A percentile compares a stretch with the other conserved stretches of the same genome.
These are phyloP conservation scores for Stemphylium beticola DNA, from an alignment of 2,329 filamentous ascomycete species.

Conservation along the genomic window DNA sequence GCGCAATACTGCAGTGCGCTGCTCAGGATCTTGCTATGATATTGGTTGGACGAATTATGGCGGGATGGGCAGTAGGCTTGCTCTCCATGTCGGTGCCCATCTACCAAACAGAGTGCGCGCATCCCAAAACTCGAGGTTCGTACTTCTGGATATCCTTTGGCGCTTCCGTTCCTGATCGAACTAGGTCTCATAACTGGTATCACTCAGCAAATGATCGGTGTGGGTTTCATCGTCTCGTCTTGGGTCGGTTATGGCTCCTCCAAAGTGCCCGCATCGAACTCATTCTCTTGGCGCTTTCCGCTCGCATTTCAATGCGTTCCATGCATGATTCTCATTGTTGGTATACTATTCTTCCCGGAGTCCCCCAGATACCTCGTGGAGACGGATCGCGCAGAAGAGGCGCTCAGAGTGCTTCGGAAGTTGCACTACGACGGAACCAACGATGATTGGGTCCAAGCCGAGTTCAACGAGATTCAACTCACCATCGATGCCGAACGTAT, in stretches of 20 bases:
- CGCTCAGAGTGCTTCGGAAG: conserved; percentile 51
- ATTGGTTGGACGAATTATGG: conserved; percentile 64
- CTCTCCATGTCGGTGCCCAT: conserved; percentile 67
- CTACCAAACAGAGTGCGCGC: conserved; percentile 68
- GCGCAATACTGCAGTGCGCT: conserved; percentile 64
- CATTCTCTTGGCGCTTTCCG: conserved; percentile 53
- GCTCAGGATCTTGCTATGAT: conserved; percentile 64
- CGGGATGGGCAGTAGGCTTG: conserved; percentile 63
- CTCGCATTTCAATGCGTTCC: conserved; percentile 56
- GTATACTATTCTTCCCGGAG: conserved; percentile 52
- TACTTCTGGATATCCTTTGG: background rate
- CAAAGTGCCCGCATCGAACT: conserved; percentile 45
- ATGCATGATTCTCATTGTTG: conserved; percentile 51
- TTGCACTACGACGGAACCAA: conserved; percentile 62
- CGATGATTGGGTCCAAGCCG: conserved; percentile 64
- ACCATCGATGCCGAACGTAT: conserved; percentile 67
- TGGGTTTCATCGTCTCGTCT: conserved; percentile 64
- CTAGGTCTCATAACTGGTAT: conserved; percentile 60
- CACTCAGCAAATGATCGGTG: conserved; percentile 63
- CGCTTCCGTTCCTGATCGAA: background rate
- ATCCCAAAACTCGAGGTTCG: conserved; percentile 62
- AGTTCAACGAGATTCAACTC: conserved; percentile 66
- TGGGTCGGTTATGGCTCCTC: conserved; percentile 57
- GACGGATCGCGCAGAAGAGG: conserved; percentile 64
- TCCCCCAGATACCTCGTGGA: conserved; percentile 47